A percentile compares a stretch with the other conserved stretches of the same genome.
Conservation (phyloP, 2,329 filamentous ascomycete species). For the Cytospora mali region DNA sequence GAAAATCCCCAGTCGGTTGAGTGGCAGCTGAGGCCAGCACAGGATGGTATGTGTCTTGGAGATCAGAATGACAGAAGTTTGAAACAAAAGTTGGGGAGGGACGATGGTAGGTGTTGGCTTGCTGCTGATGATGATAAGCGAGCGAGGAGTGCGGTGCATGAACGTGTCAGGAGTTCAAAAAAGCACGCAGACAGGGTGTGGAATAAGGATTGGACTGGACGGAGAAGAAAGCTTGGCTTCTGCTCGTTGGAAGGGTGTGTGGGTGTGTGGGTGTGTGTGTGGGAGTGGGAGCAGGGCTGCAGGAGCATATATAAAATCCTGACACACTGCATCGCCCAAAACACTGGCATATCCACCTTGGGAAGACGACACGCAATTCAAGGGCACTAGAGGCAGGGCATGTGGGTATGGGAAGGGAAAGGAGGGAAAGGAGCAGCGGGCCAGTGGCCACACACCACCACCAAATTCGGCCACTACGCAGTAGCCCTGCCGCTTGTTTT, state of each 20-base stretch:
- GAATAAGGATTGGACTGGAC: constrained; percentile 11
- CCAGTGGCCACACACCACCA: constrained; percentile 5
- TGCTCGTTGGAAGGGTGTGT: background rate
- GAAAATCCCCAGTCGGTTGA: background rate
- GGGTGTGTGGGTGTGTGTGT: constrained; percentile 14
- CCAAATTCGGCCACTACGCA: constrained; percentile 2
- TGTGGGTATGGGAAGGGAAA: constrained; percentile 14
- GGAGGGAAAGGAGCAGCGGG: constrained; percentile 17
- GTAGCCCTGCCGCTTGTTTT: constrained; percentile 8
- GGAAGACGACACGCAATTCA: constrained; percentile 21
- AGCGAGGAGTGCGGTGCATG: background rate
- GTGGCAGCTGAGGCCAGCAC: background rate
- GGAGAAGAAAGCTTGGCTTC: constrained; percentile 14
- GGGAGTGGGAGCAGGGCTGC: constrained; percentile 25
- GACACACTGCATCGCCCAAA: constrained; percentile 27
- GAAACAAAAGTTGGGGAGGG: constrained; percentile 22
- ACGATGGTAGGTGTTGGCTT: background rate
- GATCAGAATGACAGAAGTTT: constrained; percentile 29
- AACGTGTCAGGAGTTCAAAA: background rate
- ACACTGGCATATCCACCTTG: constrained; percentile 24
- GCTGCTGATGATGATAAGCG: background rate
- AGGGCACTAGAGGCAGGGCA: constrained; percentile 13
- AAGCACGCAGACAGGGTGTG: constrained; percentile 19
- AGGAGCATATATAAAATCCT: constrained; percentile 32
- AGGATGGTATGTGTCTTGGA: background rate